Evolutionary conservation across 108 stramenopile genomes (phyloP).

Genomic region (Cyclotella distinguenda): DNA sequence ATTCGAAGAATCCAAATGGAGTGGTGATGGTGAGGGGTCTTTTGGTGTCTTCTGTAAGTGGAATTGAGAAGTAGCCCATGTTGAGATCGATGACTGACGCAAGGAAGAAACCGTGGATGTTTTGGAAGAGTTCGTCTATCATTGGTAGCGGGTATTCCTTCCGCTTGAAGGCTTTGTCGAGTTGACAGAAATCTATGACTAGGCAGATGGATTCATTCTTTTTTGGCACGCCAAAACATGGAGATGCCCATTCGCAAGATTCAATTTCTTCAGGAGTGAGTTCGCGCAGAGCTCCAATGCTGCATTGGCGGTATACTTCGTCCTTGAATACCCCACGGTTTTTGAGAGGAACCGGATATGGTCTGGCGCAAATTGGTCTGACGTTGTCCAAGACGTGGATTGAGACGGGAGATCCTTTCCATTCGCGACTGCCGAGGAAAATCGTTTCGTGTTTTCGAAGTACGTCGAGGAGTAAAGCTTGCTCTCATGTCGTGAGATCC

Average conservation of each 20-base stretch:
- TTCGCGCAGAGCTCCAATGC: neutral
- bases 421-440: constrained; percentile 7
- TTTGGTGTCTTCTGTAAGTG: neutral
- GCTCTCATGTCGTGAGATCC: neutral
- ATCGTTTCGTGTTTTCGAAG: neutral
- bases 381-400: neutral
- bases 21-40: constrained; percentile 4
- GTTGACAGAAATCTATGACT: constrained; percentile 13
- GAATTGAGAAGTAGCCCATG: constrained; percentile 17
- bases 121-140: constrained; percentile 1
- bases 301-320: constrained; percentile 12
- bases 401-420: neutral
- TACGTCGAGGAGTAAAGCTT: neutral
- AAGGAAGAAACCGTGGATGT: neutral
- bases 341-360: constrained; percentile 9
- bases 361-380: neutral
- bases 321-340: constrained; percentile 2
- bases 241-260: constrained; percentile 13
- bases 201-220: constrained; percentile 7
- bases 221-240: constrained; percentile 10
- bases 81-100: constrained; percentile 1
- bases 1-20: too few species aligned
- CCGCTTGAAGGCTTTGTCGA: neutral
- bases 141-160: neutral
- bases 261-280: constrained; percentile 5